These are phyloP conservation scores for Rhodotorula mucilaginosa DNA, from an alignment of 1,284 basidiomycete genomes.

Conservation along the genomic window DNA sequence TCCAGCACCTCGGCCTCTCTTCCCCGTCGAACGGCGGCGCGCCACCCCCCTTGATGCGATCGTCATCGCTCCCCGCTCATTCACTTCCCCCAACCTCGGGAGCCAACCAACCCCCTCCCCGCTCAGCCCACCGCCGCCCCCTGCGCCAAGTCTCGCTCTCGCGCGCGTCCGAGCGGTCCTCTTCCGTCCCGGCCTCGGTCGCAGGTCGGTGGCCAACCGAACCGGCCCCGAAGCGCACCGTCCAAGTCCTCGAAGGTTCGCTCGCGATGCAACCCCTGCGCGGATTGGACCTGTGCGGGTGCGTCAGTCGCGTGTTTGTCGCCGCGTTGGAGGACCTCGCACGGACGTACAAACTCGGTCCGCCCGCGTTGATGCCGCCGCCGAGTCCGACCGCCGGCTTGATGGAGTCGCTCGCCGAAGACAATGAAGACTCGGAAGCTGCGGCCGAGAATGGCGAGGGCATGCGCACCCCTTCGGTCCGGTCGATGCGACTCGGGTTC, in stretches of 20 bases:
- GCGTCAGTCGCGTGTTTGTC: conserved; percentile 83
- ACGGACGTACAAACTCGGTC: conserved; percentile 39
- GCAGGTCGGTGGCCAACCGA: conserved; percentile 11
- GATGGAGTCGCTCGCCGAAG: conserved; percentile 38
- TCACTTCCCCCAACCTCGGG: conserved; percentile 1
- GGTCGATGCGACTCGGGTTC: conserved; percentile 11
- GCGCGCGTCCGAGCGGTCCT: conserved; percentile 31
- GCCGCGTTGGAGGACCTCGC: conserved; percentile 56
- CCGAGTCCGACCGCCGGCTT: background rate
- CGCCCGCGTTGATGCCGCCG: conserved; percentile 12
- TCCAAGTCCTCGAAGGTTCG: conserved; percentile 32
- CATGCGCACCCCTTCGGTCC: conserved; percentile 52
- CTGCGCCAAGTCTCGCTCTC: conserved; percentile 8
- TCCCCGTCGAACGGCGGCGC: background rate
- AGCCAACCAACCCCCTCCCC: background rate
- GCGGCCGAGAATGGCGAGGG: conserved; percentile 40
- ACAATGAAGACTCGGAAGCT: conserved; percentile 45
- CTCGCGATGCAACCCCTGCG: conserved; percentile 62
- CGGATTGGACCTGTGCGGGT: conserved; percentile 90
- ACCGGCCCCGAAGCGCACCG: conserved; percentile 20
- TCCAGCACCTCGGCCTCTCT: conserved; percentile 6
- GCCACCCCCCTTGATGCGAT: conserved; percentile 14
- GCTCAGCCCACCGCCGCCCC: conserved; percentile 4
- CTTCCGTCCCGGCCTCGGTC: conserved; percentile 33
- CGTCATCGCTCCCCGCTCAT: conserved; percentile 28